These are phyloP conservation scores for Ajuga reptans DNA, from an alignment of 305 asterid genomes.

Conservation along the genomic window DNA sequence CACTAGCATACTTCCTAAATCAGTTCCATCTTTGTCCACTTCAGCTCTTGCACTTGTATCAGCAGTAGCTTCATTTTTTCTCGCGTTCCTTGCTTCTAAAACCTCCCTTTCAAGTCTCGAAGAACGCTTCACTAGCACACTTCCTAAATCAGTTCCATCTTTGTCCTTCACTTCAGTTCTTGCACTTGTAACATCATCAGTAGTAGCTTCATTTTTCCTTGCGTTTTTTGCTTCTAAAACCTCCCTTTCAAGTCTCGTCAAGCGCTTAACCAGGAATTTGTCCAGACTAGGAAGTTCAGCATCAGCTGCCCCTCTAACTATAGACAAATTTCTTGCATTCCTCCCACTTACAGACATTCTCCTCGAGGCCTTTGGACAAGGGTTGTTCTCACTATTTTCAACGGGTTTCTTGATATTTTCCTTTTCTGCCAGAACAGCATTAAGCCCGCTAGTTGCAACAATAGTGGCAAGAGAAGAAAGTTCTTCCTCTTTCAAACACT, in stretches of 20 bases:
- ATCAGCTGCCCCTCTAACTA: conserved; percentile 15
- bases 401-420: conserved; percentile 25
- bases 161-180: conserved; percentile 20
- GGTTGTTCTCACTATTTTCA: conserved; percentile 8
- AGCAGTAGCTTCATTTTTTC: conserved; percentile 33
- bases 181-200: conserved; percentile 16
- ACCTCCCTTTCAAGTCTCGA: conserved; percentile 76
- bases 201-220: conserved; percentile 32
- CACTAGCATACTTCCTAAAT: conserved; percentile 41
- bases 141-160: conserved; percentile 40
- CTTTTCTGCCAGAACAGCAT: conserved; percentile 62
- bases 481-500: conserved; percentile 67
- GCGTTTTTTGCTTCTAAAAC: conserved; percentile 76
- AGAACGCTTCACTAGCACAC: conserved; percentile 38
- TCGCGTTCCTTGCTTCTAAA: conserved; percentile 66
- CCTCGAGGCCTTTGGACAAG: conserved; percentile 23
- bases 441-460: conserved; percentile 84
- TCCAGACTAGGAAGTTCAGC: conserved; percentile 68
- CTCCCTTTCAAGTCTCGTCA: conserved; percentile 86
- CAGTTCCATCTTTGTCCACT: conserved; percentile 24
- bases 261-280: conserved; percentile 68
- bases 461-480: conserved; percentile 88
- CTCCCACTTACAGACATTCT: conserved; percentile 33
- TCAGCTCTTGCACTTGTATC: conserved; percentile 20
- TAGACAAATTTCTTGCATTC: conserved; percentile 17